These are phyloP conservation scores for Globisporangium megalacanthum DNA, from an alignment of 352 stramenopile species.

Conservation along the genomic window DNA sequence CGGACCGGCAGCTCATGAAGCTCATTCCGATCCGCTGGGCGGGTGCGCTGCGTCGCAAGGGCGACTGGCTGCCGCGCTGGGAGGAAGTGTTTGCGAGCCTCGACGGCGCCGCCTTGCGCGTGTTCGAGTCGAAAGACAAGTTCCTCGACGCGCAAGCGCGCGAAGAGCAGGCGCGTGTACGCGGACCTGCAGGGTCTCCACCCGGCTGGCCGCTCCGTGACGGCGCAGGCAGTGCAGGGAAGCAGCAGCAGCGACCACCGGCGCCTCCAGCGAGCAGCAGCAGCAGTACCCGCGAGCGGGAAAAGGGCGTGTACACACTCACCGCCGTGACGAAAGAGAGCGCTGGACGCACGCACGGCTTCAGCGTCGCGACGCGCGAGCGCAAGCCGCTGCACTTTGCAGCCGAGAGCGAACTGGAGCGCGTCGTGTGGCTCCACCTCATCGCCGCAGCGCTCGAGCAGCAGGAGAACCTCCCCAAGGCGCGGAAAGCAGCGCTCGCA, in stretches of 20 bases:
- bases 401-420: constrained; percentile 64
- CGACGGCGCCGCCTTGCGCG: constrained; percentile 50
- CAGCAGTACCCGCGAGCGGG: constrained; percentile 17
- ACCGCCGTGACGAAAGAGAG: constrained; percentile 55
- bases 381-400: constrained; percentile 59
- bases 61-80: constrained; percentile 77
- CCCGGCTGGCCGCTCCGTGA: constrained; percentile 3
- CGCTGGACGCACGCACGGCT: constrained; percentile 48
- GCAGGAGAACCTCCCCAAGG: constrained; percentile 32
- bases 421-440: constrained; percentile 71
- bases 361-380: constrained; percentile 44
- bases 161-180: constrained; percentile 30
- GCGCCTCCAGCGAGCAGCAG: too few relatives aligned
- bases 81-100: constrained; percentile 65
- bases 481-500: constrained; percentile 24
- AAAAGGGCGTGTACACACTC: constrained; percentile 40
- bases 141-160: constrained; percentile 38
- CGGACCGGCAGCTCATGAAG: constrained; percentile 38
- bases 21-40: constrained; percentile 69
- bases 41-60: constrained; percentile 55
- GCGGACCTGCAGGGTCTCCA: too few relatives aligned
- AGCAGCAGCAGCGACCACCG: background rate
- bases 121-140: constrained; percentile 61
- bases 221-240: constrained; percentile 2
- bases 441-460: constrained; percentile 60